Base-by-base conservation (phyloP, 2,329 filamentous ascomycete genomes). In the Monosporascus sp. region DNA sequence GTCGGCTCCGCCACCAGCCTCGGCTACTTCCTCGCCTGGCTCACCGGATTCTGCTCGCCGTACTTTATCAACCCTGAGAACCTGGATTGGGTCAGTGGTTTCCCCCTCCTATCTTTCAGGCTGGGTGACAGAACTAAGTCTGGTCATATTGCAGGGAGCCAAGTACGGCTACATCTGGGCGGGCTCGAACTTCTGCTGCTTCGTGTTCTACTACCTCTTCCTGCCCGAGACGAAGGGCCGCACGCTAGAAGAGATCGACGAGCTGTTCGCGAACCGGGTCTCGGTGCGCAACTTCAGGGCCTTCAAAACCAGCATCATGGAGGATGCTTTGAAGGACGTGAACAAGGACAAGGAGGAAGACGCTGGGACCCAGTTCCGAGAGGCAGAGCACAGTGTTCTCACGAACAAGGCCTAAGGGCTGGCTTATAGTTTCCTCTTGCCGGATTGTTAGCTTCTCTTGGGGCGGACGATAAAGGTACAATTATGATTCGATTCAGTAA, bases 1-100 rank as follows among this genome's bases (percentile, higher is more conserved):
- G 76, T 79, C 31, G 77, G 76, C n/a, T 71, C 70, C 7, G 75
- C 77, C 9, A 77, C 77, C 37, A 74, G 72, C 24, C 61, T 76
- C 6, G 75, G 74, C 1, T 79, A 79, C 56, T 67, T 77, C 31
- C 70, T 77, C 5, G 75, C 74, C 1, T 78, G 64, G 65, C 49
- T 69, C 7, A 65, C 62, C 8, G 61, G 62, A 6, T 68, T 66
- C 49, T 63, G 62, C 51, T 65, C 65, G 3, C 65, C 64, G 7
- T 67, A 66, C 50, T 67, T 65, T 31, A 67, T 66, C 41, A 66
- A 67, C 43, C 64, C 65, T 1, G 61, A 59, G 35, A 58, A 66
- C 28, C 58, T 66, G 3, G 63, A 68, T 47, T 67, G 65, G 60
- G 65, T 67, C 58, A 40, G 65, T 56, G 3, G 7, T 11, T 40